Evolutionary conservation across 2,329 filamentous ascomycete species (phyloP), one percentile per base, ranked within the genome.

Genomic region (Ciborinia camelliae): DNA sequence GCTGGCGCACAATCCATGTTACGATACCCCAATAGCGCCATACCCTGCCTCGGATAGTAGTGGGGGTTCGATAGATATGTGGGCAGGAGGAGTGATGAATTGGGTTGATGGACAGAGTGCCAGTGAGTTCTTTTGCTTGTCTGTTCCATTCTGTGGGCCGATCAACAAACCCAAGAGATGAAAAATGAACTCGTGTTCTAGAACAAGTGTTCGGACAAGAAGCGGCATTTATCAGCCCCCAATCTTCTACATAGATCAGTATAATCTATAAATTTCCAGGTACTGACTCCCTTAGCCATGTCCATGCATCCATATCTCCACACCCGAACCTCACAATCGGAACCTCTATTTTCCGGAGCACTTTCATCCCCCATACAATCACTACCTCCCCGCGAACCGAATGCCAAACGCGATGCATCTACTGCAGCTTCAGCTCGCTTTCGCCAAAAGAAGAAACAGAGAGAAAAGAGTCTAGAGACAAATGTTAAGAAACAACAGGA

Each of bases 391-490:
- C 37, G 54, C 26, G 54, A 64, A 52, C 37, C 62, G 10, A 59
- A 60, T 64, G 71, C 60, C 14, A 95, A 95, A 80, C 87, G 92
- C 52, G 86, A 91, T 64, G 87, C 92, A 68, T 96, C 96, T 78
- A 96, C 92, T 6, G 92, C 92, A 35, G 92, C 92, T 63, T 92
- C 88, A 69, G 92, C 92, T 18, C 88, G 92, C 57, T 96, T 96
- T 83, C 89, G 92, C 65, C 86, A 94, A 75, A 96, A 96, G 86
- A 96, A 96, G 87, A 96, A 96, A 84, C 90, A 93, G 78, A 87
- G 92, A 57, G 92, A 96, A 80, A 89, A 92, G 76, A 88, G 89
- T 18, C 85, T 96, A 57, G 91, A 94, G 77, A 86, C 86, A 73
- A 88, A 86, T 10, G 87, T 90, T 73, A 90, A 92, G 76, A 91